Base-by-base conservation (phyloP, 2,329 filamentous ascomycete genomes). In the Aspergillus proliferans region DNA sequence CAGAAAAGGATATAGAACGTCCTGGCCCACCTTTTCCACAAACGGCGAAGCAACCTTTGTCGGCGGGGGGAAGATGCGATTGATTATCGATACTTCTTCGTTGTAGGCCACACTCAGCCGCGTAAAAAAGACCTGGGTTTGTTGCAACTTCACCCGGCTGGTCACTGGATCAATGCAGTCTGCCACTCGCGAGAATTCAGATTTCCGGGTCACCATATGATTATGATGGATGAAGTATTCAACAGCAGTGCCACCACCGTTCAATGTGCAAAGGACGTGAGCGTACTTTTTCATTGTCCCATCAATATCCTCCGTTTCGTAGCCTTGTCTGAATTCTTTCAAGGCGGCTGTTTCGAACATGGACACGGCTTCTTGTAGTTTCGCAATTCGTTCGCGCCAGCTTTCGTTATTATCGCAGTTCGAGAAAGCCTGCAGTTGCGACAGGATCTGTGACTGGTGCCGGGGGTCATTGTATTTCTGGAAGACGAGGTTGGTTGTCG, bases 291-390 rank as follows among this genome's bases (percentile, higher is more conserved):
- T 83, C 92, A 97, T 96, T 47, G 84, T 79, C 2, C 88, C 90
- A 56, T 95, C 87, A 47, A 94, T 83, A 66, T 98, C 92, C 72
- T 86, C 87, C 40, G 83, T 84, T 65, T 93, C 88, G 57, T 94
- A 95, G 3, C 89, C 93, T 62, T 93, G 87, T 68, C 94, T 87
- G 58, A 98, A 98, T 66, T 98, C 93, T 44, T 87, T 81, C 46
- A 96, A 72, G 3, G 94, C 91, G 3, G 91, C 90, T 49, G 85
- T 90, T 70, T 97, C 92, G 61, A 98, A 98, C 51, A 93, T 84
- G 34, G 79, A 79, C 56, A 85, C 81, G 79, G 94, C 90, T 21
- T 78, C 80, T 34, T 81, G 75, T 18, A 98, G 73, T 62, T 85
- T 87, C 53, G 86, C 82, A 59, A 87, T 81, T 40, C 92, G 77